Evolutionary conservation across 1,284 basidiomycete genomes (phyloP).

Genomic region (Trametes hirsuta): DNA sequence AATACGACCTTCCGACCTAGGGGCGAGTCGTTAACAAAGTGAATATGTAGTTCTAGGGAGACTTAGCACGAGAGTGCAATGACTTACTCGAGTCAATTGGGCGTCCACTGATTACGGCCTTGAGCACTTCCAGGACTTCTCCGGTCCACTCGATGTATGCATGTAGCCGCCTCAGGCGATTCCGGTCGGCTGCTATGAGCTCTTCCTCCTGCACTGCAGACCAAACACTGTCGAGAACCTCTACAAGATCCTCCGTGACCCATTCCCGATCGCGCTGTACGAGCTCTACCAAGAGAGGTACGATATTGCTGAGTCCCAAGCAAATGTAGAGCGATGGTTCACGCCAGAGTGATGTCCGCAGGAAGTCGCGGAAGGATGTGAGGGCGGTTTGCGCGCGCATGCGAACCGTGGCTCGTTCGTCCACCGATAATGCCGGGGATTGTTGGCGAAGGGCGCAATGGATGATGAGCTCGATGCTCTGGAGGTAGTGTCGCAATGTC

Average conservation of each 20-base stretch:
- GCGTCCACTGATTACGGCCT: slow-evolving; percentile 8
- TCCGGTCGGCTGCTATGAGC: background rate
- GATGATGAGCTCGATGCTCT: slow-evolving; percentile 12
- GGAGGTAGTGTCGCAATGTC: slow-evolving; percentile 15
- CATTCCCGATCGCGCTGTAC: slow-evolving; percentile 7
- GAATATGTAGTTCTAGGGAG: background rate
- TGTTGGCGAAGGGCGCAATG: slow-evolving; percentile 12
- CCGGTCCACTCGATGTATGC: slow-evolving; percentile 21
- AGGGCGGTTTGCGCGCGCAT: slow-evolving; percentile 4
- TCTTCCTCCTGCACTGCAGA: slow-evolving; percentile 5
- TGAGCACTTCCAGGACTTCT: slow-evolving; percentile 15
- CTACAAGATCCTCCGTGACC: slow-evolving; percentile 15
- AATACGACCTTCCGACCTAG: background rate
- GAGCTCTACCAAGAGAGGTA: slow-evolving; percentile 16
- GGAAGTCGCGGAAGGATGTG: slow-evolving; percentile 12
- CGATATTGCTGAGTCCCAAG: slow-evolving; percentile 19
- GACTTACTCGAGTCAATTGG: slow-evolving; percentile 8
- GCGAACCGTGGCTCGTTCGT: slow-evolving; percentile 4
- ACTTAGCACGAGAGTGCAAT: too few relatives aligned
- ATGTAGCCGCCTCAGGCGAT: slow-evolving; percentile 7
- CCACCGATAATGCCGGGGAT: background rate
- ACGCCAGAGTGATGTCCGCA: slow-evolving; percentile 16
- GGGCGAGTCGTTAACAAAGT: background rate
- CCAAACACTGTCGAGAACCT: slow-evolving; percentile 15
- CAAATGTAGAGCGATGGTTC: slow-evolving; percentile 20